These are phyloP conservation scores for Sporothrix protearum DNA, from an alignment of 2,329 filamentous ascomycete species.

Conservation along the genomic window DNA sequence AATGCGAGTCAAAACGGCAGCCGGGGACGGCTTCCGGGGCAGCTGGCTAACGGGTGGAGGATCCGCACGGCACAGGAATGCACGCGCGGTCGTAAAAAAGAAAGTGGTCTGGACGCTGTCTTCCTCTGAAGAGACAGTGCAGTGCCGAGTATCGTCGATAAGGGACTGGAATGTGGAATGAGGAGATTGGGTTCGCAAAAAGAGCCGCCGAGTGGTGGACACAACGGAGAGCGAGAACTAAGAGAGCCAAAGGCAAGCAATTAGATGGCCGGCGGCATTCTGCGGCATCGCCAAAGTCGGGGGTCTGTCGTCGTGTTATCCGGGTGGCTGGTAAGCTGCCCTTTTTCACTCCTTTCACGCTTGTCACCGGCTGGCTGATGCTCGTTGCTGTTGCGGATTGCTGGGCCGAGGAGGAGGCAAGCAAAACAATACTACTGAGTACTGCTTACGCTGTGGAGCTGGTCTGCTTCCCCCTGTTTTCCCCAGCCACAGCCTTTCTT, in stretches of 20 bases:
- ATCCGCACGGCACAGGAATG: constrained; percentile 18
- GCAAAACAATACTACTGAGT: constrained; percentile 1
- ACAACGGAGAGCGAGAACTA: background rate
- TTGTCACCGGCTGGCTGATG: no score
- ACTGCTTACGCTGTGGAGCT: background rate
- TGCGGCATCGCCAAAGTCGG: background rate
- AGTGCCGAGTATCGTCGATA: background rate
- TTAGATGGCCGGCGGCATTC: background rate
- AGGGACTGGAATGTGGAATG: background rate
- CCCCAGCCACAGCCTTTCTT: constrained; percentile 17
- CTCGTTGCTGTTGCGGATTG: constrained; percentile 4
- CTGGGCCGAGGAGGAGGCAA: constrained; percentile 14
- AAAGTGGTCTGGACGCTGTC: background rate
- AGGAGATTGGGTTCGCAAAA: background rate
- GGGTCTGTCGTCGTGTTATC: background rate
- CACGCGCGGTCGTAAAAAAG: background rate
- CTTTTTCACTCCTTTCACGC: background rate
- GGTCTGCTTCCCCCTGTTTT: background rate
- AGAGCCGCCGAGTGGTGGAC: background rate
- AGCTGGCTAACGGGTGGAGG: background rate
- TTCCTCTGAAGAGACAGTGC: background rate
- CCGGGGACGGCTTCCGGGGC: constrained; percentile 15
- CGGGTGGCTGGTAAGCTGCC: constrained; percentile 10
- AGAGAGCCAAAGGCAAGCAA: background rate
- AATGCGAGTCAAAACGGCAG: constrained; percentile 2